Evolutionary conservation across 2,329 filamentous ascomycete species (phyloP).

Genomic region (Grosmannia clavigera): DNA sequence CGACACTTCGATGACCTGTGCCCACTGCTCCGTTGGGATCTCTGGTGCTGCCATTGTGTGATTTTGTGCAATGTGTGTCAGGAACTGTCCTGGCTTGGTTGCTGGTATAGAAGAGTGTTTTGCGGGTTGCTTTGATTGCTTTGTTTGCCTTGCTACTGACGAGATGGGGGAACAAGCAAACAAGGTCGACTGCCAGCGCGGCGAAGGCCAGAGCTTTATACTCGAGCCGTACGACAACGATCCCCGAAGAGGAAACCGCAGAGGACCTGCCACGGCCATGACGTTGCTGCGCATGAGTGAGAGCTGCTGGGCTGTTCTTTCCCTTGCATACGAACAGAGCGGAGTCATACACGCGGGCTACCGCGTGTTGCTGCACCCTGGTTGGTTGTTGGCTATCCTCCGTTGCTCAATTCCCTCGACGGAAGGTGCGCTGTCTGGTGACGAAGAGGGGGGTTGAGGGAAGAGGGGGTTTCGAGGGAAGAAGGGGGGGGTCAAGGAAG

Average conservation of each 20-base stretch:
- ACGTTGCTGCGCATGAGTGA: not conserved
- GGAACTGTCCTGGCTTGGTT: not conserved
- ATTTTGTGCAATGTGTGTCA: not conserved
- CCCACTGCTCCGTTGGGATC: conserved; percentile 79
- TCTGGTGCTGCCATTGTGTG: conserved; percentile 28
- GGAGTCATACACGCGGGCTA: not conserved
- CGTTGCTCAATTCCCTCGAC: not conserved
- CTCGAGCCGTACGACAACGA: not conserved
- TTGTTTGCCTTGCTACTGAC: not conserved
- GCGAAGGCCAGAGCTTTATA: conserved; percentile 3
- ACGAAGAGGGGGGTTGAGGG: not conserved
- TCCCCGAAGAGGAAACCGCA: not conserved
- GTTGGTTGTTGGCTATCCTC: no score
- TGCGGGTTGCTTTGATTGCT: not conserved
- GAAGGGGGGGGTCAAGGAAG: not conserved
- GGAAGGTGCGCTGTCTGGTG: not conserved
- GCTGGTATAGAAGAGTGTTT: not conserved
- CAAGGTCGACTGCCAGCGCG: not conserved
- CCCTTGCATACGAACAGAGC: not conserved
- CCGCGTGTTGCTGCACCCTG: not conserved
- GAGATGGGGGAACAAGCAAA: not conserved
- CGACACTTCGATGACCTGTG: conserved; percentile 75
- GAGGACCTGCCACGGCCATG: not conserved
- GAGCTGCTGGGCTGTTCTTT: not conserved
- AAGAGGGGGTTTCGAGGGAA: not conserved